phyloP scores from a whole-genome alignment of 2,329 filamentous ascomycete genomes.

The Akanthomyces uredinophilus region DNA sequence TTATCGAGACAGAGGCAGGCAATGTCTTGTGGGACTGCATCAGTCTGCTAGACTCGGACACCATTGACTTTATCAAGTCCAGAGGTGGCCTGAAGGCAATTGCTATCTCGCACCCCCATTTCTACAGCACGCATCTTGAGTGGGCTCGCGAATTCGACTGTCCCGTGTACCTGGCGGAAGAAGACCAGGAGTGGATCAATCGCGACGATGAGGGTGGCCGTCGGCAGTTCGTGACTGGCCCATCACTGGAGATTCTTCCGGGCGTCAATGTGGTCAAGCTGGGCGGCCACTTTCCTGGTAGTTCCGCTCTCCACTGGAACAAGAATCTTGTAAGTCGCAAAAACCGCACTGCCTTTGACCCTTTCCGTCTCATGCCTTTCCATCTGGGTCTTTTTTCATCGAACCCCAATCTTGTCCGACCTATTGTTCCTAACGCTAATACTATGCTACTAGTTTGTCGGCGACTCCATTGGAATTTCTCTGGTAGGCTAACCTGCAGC shows the following conservation, averaged over 20 bases:
- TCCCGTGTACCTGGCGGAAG: conserved; percentile 61
- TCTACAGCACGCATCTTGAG: conserved; percentile 69
- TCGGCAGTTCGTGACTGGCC: conserved; percentile 43
- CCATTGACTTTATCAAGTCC: conserved; percentile 49
- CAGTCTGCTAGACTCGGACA: conserved; percentile 61
- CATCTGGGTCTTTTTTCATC: too few relatives aligned
- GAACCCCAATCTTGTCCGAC: too few relatives aligned
- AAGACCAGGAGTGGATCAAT: conserved; percentile 62
- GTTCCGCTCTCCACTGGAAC: conserved; percentile 59
- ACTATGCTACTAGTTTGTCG: conserved; percentile 4
- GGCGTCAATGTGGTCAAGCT: conserved; percentile 61
- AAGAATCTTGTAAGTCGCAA: conserved; percentile 37
- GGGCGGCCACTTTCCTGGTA: conserved; percentile 77
- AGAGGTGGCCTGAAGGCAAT: conserved; percentile 67
- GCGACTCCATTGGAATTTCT: conserved; percentile 14
- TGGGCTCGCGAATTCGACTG: conserved; percentile 68
- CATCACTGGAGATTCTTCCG: conserved; percentile 35
- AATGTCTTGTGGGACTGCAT: conserved; percentile 80
- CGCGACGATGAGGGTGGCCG: conserved; percentile 30
- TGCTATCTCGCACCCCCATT: conserved; percentile 76
- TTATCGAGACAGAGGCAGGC: conserved; percentile 59
- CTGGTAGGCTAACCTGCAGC: background rate
- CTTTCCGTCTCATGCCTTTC: background rate
- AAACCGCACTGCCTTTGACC: background rate
- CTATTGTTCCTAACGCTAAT: too few relatives aligned